Evolutionary conservation across 2,329 filamentous ascomycete species (phyloP).

Genomic region (Fonsecaea monophora): DNA sequence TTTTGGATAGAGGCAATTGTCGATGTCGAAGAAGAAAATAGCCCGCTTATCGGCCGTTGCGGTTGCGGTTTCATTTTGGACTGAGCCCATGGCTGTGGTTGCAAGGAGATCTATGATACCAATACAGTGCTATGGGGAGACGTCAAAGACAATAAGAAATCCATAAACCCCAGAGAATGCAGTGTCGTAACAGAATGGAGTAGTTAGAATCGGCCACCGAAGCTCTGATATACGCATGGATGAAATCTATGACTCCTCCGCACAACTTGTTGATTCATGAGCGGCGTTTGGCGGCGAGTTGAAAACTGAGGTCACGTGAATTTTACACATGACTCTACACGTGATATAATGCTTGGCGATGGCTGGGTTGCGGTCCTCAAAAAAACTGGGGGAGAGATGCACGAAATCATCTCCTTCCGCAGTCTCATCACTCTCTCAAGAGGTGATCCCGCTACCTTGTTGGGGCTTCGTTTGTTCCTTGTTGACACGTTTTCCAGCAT

Average conservation of each 20-base stretch:
- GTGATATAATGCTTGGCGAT: conserved; percentile 1
- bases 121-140: not conserved
- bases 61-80: not conserved
- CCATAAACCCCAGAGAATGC: not conserved
- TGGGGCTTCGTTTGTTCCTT: not conserved
- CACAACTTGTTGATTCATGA: not conserved
- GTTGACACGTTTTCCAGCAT: not conserved
- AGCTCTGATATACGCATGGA: not conserved
- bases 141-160: not conserved
- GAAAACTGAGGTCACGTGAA: not conserved
- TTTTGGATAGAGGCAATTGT: conserved; percentile 95
- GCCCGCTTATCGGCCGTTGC: conserved; percentile 28
- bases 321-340: not conserved
- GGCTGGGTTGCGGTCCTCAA: not conserved
- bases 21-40: conserved; percentile 86
- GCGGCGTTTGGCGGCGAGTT: not conserved
- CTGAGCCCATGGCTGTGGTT: conserved; percentile 28
- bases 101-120: conserved; percentile 7
- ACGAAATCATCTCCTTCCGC: conserved; percentile 10
- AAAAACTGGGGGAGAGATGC: not conserved
- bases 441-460: conserved; percentile 4
- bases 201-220: conserved; percentile 7
- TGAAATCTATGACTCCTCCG: not conserved
- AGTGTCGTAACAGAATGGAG: not conserved
- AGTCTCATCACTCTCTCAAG: not conserved